phyloP scores from a whole-genome alignment of 148 eudicot genomes.

The Nepenthes mirabilis region DNA sequence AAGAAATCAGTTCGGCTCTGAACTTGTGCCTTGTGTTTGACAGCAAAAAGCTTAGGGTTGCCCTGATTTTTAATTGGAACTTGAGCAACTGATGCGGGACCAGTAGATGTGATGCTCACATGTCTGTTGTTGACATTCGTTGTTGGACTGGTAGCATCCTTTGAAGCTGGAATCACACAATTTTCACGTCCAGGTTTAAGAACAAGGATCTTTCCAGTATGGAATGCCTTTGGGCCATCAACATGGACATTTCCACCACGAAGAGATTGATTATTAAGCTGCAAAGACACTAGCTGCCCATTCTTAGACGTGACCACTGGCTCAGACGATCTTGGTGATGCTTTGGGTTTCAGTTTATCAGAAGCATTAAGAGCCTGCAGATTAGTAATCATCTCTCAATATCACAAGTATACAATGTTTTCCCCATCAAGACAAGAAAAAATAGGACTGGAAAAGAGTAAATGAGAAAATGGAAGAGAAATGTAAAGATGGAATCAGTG shows the following conservation, averaged over 20 bases:
- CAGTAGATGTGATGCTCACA: neutral
- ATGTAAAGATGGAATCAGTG: too few relatives aligned
- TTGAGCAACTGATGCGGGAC: neutral
- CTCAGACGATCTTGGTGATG: neutral
- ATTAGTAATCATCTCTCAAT: neutral
- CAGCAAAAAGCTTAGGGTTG: neutral
- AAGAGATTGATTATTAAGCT: too few relatives aligned
- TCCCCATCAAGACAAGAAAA: too few relatives aligned
- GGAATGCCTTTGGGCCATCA: neutral
- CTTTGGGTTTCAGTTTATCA: neutral
- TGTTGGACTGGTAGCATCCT: conserved; percentile 1
- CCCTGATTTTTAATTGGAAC: neutral
- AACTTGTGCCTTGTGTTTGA: neutral
- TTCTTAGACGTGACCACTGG: neutral
- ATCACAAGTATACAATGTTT: neutral
- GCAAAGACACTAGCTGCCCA: neutral
- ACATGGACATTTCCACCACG: too few relatives aligned
- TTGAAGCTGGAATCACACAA: neutral
- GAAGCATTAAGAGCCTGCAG: neutral
- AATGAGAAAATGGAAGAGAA: too few relatives aligned
- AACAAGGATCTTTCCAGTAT: neutral
- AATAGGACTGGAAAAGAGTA: too few relatives aligned
- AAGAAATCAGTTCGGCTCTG: conserved; percentile 1
- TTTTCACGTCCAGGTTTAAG: neutral
- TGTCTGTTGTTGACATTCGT: neutral